phyloP scores from a whole-genome alignment of 1,139 yeast genomes.

The Yamadazyma conglobata region DNA sequence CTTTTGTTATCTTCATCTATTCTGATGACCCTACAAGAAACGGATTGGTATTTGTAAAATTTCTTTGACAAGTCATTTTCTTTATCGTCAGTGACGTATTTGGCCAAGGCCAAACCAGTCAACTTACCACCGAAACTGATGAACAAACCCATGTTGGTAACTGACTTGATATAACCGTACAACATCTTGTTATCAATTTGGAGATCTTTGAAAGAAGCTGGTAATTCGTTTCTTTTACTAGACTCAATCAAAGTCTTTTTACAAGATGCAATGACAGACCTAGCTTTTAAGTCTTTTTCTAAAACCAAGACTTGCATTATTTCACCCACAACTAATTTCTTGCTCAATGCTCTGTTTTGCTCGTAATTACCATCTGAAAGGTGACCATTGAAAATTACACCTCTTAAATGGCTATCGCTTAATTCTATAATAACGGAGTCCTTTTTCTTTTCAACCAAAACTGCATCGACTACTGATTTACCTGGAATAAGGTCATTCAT shows the following conservation, averaged over 20 bases:
- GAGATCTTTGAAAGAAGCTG: constrained; percentile 58
- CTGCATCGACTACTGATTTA: constrained; percentile 56
- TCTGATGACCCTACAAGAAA: constrained; percentile 60
- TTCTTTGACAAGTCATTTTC: constrained; percentile 54
- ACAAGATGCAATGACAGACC: constrained; percentile 58
- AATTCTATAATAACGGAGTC: constrained; percentile 69
- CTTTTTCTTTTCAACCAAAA: constrained; percentile 70
- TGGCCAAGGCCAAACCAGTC: constrained; percentile 80
- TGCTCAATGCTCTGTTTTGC: constrained; percentile 62
- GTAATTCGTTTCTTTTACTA: constrained; percentile 53
- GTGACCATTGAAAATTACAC: constrained; percentile 73
- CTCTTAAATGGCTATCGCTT: constrained; percentile 54
- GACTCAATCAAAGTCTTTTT: constrained; percentile 69
- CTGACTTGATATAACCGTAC: constrained; percentile 75
- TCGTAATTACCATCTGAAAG: constrained; percentile 73
- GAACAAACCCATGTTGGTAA: constrained; percentile 76
- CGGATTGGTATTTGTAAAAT: constrained; percentile 65
- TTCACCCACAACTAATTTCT: constrained; percentile 59
- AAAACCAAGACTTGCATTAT: constrained; percentile 59
- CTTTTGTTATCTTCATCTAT: constrained; percentile 66
- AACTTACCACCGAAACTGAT: constrained; percentile 77
- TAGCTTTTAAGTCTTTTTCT: constrained; percentile 61
- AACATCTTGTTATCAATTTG: constrained; percentile 45
- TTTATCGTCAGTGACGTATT: constrained; percentile 58
- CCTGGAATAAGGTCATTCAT: constrained; percentile 57